These are phyloP conservation scores for Pecoramyces ruminantium DNA, from an alignment of 192 early-diverging fungal species.

Conservation along the genomic window DNA sequence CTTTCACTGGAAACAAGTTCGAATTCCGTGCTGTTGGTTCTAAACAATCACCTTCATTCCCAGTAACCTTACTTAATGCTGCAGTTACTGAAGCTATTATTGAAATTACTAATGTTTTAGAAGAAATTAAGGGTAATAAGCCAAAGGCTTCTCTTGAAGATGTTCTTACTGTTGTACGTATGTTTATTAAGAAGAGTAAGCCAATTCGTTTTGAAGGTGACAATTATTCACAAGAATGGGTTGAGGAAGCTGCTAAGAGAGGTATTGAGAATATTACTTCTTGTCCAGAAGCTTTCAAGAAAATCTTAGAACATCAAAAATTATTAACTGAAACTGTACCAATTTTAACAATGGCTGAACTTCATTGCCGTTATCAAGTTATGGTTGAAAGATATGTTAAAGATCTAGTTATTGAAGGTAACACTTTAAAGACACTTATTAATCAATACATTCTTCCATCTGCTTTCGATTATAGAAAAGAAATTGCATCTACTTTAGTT, in stretches of 20 bases:
- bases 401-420: constrained; percentile 84
- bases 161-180: constrained; percentile 71
- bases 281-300: constrained; percentile 75
- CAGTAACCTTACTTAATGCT: constrained; percentile 81
- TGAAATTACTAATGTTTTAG: constrained; percentile 55
- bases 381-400: constrained; percentile 94
- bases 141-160: constrained; percentile 53
- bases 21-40: constrained; percentile 99
- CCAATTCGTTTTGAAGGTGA: constrained; percentile 91
- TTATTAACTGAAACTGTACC: constrained; percentile 62
- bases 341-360: constrained; percentile 74
- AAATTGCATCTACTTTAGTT: constrained; percentile 62
- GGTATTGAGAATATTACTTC: constrained; percentile 91
- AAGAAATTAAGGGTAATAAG: constrained; percentile 69
- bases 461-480: constrained; percentile 72
- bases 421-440: constrained; percentile 70
- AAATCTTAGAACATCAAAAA: constrained; percentile 55
- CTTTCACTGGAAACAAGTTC: constrained; percentile 99
- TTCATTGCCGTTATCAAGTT: constrained; percentile 87
- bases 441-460: constrained; percentile 76
- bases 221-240: constrained; percentile 93
- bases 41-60: constrained; percentile 95
- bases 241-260: constrained; percentile 76
- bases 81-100: constrained; percentile 70
- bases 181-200: constrained; percentile 66